Base-by-base conservation (phyloP, 2,329 filamentous ascomycete genomes). In the Dryadomyces quercus-mongolicae region DNA sequence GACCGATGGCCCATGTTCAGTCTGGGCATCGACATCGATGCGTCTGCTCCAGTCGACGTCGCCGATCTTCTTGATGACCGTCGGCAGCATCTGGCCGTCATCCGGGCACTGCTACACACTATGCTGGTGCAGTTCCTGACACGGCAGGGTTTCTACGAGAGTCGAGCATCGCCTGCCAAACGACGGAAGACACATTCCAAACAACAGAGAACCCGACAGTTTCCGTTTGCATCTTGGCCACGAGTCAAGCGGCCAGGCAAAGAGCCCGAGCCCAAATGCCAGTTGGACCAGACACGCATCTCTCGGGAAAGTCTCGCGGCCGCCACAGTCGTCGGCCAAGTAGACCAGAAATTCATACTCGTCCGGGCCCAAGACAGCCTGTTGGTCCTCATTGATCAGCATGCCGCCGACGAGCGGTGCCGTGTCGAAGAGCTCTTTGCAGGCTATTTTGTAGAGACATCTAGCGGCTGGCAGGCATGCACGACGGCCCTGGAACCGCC, bases 1-100 rank as follows among this genome's bases (percentile, higher is more conserved):
- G 89, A 96, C 62, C 78, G 81, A 51, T 93, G 88, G 82, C 90
- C 92, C 0, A 92, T 92, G 83, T 97, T 95, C 62, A 86, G 84
- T 61, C 69, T 97, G n/a, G 80, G 80, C 31, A 78, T 95, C 40
- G 69, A 74, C n/a, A n/a, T n/a, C n/a, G n/a, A n/a, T n/a, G n/a
- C n/a, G n/a, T n/a, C n/a, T n/a, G n/a, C n/a, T n/a, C n/a, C n/a
- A 2, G 62, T 43, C 1, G 66, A 68, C n/a, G 31, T 66, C 2
- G 67, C 72, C n/a, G 65, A 68, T 18, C 54, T 75, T 13, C 63
- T 79, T 1, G 70, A 76, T 52, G 71, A 76, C 13, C 70, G 72
- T 31, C 65, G 71, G 1, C 72, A 69, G 43, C 70, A 70, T 13
- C 58, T 88, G n/a, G 71, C 77, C 25, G 68, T 72, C 1, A 75